Evolutionary conservation across 1,139 yeast genomes (phyloP).

Genomic region (Suhomyces yuchorum): DNA sequence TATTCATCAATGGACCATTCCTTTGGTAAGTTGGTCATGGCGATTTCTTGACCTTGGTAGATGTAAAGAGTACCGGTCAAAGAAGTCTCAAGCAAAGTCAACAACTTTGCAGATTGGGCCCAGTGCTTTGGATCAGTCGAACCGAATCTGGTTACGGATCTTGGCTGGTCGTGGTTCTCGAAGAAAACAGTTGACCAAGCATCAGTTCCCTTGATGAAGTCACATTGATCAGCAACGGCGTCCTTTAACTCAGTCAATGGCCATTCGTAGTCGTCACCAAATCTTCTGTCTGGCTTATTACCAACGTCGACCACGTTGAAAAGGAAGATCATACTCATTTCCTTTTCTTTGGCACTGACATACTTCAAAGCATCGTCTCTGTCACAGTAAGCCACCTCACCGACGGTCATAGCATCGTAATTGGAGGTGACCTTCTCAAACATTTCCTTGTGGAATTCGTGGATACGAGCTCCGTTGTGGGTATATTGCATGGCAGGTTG

Average conservation of each 20-base stretch:
- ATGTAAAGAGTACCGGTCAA: slow-evolving; percentile 59
- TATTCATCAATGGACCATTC: slow-evolving; percentile 54
- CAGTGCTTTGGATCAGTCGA: slow-evolving; percentile 39
- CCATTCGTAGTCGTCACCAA: slow-evolving; percentile 33
- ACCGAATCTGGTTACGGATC: slow-evolving; percentile 55
- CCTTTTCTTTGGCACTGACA: slow-evolving; percentile 51
- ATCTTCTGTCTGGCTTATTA: slow-evolving; percentile 35
- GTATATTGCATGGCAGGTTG: slow-evolving; percentile 40
- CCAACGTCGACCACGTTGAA: slow-evolving; percentile 52
- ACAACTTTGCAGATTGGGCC: slow-evolving; percentile 46
- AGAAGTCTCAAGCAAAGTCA: slow-evolving; percentile 48
- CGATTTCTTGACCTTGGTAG: slow-evolving; percentile 65
- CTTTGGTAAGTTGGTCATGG: slow-evolving; percentile 51
- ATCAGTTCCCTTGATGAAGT: slow-evolving; percentile 49
- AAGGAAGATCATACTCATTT: slow-evolving; percentile 55
- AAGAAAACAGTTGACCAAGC: slow-evolving; percentile 62
- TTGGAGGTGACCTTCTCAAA: slow-evolving; percentile 44
- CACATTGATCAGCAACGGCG: slow-evolving; percentile 38
- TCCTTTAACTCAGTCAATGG: slow-evolving; percentile 45
- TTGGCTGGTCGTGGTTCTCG: slow-evolving; percentile 63
- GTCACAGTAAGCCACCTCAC: slow-evolving; percentile 51
- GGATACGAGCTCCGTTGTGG: slow-evolving; percentile 55
- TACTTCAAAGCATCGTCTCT: slow-evolving; percentile 47
- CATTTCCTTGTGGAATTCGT: slow-evolving; percentile 60
- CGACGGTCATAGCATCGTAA: slow-evolving; percentile 59